Evolutionary conservation across 129 eudicot species (phyloP).

Genomic region (Glebionis coronaria): DNA sequence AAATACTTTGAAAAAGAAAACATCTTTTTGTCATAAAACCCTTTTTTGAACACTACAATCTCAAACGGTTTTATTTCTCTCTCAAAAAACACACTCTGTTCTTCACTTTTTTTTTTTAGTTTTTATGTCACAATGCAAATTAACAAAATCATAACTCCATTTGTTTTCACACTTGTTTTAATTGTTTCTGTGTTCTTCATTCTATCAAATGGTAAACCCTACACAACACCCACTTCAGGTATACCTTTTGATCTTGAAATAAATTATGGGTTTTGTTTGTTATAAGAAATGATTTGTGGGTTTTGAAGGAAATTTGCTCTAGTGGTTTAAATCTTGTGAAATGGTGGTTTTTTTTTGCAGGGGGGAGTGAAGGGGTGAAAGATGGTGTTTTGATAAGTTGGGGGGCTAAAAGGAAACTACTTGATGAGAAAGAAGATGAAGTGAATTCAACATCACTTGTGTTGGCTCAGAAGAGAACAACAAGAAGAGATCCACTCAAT

Average conservation of each 20-base stretch:
- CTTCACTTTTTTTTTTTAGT: too few species aligned
- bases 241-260: neutral
- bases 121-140: conserved; percentile 16
- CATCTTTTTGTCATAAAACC: too few species aligned
- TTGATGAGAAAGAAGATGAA: conserved; percentile 33
- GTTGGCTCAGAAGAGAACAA: conserved; percentile 69
- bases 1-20: too few species aligned
- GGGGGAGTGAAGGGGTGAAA: conserved; percentile 23
- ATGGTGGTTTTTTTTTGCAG: conserved; percentile 30
- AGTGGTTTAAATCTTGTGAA: neutral
- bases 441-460: conserved; percentile 60
- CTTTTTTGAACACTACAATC: too few species aligned
- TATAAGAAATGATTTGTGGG: neutral
- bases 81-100: too few species aligned
- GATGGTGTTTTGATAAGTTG: conserved; percentile 26
- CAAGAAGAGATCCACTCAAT: conserved; percentile 73
- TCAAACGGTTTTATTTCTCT: too few species aligned
- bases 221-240: conserved; percentile 28
- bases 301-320: conserved; percentile 1
- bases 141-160: conserved; percentile 4
- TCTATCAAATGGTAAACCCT: conserved; percentile 22
- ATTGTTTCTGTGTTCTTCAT: conserved; percentile 23
- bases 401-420: conserved; percentile 39
- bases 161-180: conserved; percentile 18
- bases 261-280: conserved; percentile 1